phyloP scores from a whole-genome alignment of 2,329 filamentous ascomycete genomes.

The Aureobasidium sp. region DNA sequence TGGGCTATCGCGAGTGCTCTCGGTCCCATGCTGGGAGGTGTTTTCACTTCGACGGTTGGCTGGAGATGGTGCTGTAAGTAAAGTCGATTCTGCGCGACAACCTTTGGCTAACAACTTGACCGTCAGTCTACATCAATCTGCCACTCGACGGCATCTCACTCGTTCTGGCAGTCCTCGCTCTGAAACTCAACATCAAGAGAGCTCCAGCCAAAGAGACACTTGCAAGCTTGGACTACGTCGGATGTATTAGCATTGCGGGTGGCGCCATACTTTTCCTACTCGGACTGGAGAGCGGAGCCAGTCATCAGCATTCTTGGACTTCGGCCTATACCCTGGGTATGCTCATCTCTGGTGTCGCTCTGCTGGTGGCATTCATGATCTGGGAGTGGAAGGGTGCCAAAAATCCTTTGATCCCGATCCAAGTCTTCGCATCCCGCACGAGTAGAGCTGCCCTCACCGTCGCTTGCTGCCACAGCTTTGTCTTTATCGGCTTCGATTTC shows the following conservation, averaged over 20 bases:
- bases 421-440: background rate
- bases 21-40: conserved; percentile 39
- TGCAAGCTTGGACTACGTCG: conserved; percentile 47
- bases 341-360: conserved; percentile 27
- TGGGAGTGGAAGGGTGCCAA: conserved; percentile 31
- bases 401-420: conserved; percentile 31
- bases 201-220: conserved; percentile 42
- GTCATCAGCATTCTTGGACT: conserved; percentile 31
- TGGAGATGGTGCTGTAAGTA: conserved; percentile 13
- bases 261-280: conserved; percentile 45
- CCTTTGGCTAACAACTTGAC: conserved; percentile 34
- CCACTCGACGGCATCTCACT: conserved; percentile 43
- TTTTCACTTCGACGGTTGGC: conserved; percentile 19
- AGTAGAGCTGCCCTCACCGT: conserved; percentile 1
- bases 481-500: conserved; percentile 57
- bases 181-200: conserved; percentile 49
- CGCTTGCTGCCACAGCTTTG: conserved; percentile 36
- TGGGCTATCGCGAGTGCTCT: conserved; percentile 36
- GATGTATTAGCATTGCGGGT: conserved; percentile 42
- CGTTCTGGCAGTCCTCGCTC: conserved; percentile 40
- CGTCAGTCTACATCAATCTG: conserved; percentile 46
- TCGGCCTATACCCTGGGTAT: conserved; percentile 30
- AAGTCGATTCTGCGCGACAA: conserved; percentile 14
- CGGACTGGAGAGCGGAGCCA: conserved; percentile 44
- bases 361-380: conserved; percentile 27